Percentiles rank a stretch among this genome's conserved stretches.
Conservation (phyloP, 73 alveolate genomes). For the Halteria grandinella region DNA sequence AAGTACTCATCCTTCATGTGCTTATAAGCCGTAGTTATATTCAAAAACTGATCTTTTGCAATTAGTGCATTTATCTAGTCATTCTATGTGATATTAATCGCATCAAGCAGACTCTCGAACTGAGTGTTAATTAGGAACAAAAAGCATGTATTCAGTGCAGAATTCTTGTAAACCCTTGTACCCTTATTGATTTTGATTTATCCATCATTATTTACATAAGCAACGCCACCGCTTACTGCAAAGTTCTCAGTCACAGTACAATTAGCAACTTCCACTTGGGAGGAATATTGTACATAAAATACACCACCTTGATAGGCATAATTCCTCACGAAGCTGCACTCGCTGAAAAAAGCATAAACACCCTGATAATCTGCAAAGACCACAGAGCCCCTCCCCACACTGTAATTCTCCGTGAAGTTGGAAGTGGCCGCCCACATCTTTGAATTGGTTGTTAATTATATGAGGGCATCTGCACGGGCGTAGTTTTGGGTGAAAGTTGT, state of each 20-base stretch:
- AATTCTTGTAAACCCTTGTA: background rate
- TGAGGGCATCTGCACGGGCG: slow-evolving; percentile 35
- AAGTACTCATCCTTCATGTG: slow-evolving; percentile 7
- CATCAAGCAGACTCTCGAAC: background rate
- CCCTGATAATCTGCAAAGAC: slow-evolving; percentile 11
- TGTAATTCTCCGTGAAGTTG: slow-evolving; percentile 8
- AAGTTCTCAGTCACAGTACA: slow-evolving; percentile 17
- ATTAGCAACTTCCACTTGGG: background rate
- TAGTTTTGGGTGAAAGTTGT: slow-evolving; percentile 4
- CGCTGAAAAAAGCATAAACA: background rate
- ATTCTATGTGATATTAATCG: background rate
- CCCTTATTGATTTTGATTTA: background rate
- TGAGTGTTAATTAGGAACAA: slow-evolving; percentile 16
- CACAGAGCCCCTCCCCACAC: slow-evolving; percentile 37
- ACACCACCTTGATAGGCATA: background rate
- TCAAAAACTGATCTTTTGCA: background rate
- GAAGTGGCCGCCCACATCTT: background rate
- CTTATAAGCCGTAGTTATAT: background rate
- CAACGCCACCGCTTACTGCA: slow-evolving; percentile 52
- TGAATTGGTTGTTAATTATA: slow-evolving; percentile 21
- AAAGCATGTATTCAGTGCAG: slow-evolving; percentile 31
- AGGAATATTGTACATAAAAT: slow-evolving; percentile 14
- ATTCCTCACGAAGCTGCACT: background rate
- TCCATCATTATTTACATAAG: slow-evolving; percentile 52
- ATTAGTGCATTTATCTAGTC: slow-evolving; percentile 28